A percentile compares a stretch with the other conserved stretches of the same genome.
Evolutionary conservation across 2,329 filamentous ascomycete genomes (phyloP).

Genomic region (Allantophomopsis cytisporea): DNA sequence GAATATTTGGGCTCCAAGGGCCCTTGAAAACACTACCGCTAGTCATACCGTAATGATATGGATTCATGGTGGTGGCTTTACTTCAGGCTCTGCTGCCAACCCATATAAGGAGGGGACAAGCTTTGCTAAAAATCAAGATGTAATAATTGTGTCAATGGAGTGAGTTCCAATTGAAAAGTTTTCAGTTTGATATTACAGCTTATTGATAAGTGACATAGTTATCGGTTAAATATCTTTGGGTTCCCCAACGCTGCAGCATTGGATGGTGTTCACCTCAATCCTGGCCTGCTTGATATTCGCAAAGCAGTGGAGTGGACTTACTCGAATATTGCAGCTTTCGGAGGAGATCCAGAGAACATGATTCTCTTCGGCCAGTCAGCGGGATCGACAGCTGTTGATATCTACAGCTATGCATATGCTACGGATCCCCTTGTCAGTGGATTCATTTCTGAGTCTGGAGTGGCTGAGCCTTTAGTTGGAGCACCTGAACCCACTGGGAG

Average conservation of each 20-base stretch:
- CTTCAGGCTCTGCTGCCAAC: no score
- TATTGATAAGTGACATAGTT: conserved; percentile 2
- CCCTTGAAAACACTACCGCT: no score
- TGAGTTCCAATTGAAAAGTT: no score
- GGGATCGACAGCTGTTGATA: conserved; percentile 8
- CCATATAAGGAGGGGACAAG: no score
- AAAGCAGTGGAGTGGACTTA: conserved; percentile 42
- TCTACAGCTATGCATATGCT: conserved; percentile 8
- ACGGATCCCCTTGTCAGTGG: conserved; percentile 8
- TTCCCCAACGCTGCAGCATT: conserved; percentile 6
- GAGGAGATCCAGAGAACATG: conserved; percentile 30
- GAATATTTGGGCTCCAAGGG: no score
- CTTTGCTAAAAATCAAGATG: no score
- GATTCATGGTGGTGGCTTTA: no score
- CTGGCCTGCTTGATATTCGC: conserved; percentile 46
- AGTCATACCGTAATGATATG: no score
- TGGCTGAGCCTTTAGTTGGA: not conserved
- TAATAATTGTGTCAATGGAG: no score
- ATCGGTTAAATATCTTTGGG: conserved; percentile 10
- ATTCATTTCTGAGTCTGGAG: conserved; percentile 19
- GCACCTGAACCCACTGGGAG: no score
- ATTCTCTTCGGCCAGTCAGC: conserved; percentile 14
- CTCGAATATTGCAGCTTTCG: conserved; percentile 40
- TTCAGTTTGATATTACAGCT: no score
- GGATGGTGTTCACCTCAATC: conserved; percentile 4